Evolutionary conservation across 2,329 filamentous ascomycete species (phyloP).

Genomic region (Exserohilum turcica): DNA sequence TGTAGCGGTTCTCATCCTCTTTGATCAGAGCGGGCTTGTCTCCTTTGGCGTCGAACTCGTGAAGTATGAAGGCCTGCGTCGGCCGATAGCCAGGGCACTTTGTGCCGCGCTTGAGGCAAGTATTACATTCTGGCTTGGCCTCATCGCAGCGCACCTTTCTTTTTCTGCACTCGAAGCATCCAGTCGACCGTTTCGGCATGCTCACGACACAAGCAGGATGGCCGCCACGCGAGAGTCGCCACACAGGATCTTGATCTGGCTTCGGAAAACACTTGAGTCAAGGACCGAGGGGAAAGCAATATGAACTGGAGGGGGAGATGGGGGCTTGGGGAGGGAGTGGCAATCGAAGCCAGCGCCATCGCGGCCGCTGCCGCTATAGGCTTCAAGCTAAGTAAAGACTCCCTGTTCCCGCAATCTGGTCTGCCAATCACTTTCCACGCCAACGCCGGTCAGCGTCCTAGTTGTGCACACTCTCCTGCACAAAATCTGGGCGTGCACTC

Average conservation of each 20-base stretch:
- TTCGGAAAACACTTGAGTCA: neutral
- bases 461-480: constrained; percentile 9
- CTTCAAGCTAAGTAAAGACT: constrained; percentile 15
- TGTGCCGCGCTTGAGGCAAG: constrained; percentile 40
- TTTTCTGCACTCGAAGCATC: constrained; percentile 47
- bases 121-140: constrained; percentile 43
- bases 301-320: neutral
- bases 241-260: neutral
- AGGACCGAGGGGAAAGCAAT: constrained; percentile 3
- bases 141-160: constrained; percentile 47
- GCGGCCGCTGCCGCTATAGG: constrained; percentile 9
- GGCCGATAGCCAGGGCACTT: constrained; percentile 47
- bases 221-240: constrained; percentile 4
- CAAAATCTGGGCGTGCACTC: neutral
- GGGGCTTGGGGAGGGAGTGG: constrained; percentile 2
- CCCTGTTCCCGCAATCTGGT: constrained; percentile 13
- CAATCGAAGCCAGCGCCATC: constrained; percentile 6
- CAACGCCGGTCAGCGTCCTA: constrained; percentile 4
- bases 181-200: constrained; percentile 46
- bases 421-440: constrained; percentile 8
- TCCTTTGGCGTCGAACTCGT: constrained; percentile 38
- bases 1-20: constrained; percentile 44
- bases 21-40: constrained; percentile 40
- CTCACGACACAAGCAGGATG: constrained; percentile 16
- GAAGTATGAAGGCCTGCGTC: constrained; percentile 43